Evolutionary conservation across 192 early-diverging fungal genomes (phyloP), one percentile per base, ranked within the genome.

Genomic region (Coemansia sp.): DNA sequence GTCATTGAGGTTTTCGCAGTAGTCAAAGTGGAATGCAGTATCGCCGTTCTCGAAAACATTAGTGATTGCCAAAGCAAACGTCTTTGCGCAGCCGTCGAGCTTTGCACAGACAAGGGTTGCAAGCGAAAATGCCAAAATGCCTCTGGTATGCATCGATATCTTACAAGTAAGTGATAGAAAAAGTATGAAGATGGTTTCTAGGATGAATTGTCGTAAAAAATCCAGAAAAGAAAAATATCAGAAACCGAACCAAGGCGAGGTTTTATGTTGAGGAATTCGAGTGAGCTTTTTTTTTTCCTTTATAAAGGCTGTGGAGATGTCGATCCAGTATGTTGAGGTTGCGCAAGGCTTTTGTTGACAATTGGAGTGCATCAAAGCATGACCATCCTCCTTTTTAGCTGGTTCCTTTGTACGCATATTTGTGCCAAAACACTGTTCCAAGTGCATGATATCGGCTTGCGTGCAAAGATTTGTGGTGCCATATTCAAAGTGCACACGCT

Each of bases 21-120:
- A 85, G 36, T 78, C 84, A 53, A 69, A 85, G 38, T 73, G 65
- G 63, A 83, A 75, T 33, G 55, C 46, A 1, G 41, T 66, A 36
- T 65, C 63, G 18, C 65, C 67, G 67, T 85, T 77, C 51, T 85
- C 84, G 61, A 68, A 85, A 35, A 67, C 68, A 63, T 83, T 83
- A 24, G 84, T 85, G 5, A 85, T 67, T 45, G 83, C 68, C 55
- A 83, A 65, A 30, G 78, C 69, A 52, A 83, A 59, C 10, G 64
- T 53, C 48, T 76, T 72, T 48, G 82, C 73, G 36, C 84, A 85
- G 15, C 59, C 53, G 15, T 60, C 52, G 9, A 85, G 72, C 16
- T 49, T 55, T 23, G 70, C 68, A 46, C 59, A n/a, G 34, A 45
- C 43, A 20, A 55, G 12, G 11, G 68, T 51, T 4, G 59, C 39